Conservation (phyloP, 2,329 filamentous ascomycete genomes). For the Neurospora crassa region DNA sequence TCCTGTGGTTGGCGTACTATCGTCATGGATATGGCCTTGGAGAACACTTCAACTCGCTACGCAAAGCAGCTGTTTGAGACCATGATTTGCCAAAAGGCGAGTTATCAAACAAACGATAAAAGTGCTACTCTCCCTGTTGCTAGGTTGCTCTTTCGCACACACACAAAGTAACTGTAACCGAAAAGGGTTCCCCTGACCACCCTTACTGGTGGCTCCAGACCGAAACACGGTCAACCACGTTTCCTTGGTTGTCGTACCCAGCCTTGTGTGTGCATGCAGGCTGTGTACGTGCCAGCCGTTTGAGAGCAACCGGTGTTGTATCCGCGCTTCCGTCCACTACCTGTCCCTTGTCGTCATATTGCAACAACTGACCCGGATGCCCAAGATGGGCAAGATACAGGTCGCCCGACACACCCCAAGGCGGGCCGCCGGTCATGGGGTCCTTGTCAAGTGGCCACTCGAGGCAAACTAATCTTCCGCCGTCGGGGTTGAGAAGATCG, state of each 20-base stretch:
- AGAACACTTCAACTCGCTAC: constrained; percentile 92
- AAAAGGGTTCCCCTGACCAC: background rate
- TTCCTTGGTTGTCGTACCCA: constrained; percentile 35
- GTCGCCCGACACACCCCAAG: constrained; percentile 58
- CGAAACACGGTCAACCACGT: constrained; percentile 42
- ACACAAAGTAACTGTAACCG: background rate
- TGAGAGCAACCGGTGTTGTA: constrained; percentile 26
- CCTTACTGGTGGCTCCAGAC: constrained; percentile 34
- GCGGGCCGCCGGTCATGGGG: constrained; percentile 56
- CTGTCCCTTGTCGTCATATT: constrained; percentile 42
- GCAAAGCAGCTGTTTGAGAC: constrained; percentile 18
- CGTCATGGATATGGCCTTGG: constrained; percentile 87
- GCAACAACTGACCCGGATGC: constrained; percentile 56
- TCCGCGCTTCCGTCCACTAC: constrained; percentile 30
- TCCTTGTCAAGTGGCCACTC: constrained; percentile 72
- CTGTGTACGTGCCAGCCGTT: constrained; percentile 39
- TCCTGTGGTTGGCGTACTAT: constrained; percentile 91
- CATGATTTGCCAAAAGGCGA: background rate
- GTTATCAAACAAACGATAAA: constrained; percentile 1
- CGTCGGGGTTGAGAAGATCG: constrained; percentile 34
- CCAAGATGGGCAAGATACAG: constrained; percentile 65
- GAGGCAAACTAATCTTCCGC: constrained; percentile 51
- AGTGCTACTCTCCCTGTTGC: constrained; percentile 3
- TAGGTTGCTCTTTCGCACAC: background rate
- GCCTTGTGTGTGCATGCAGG: constrained; percentile 39